A percentile compares a stretch with the other conserved stretches of the same genome.
These are phyloP conservation scores for Ophiostoma perfectum DNA, from an alignment of 2,329 filamentous ascomycete species.

Conservation along the genomic window DNA sequence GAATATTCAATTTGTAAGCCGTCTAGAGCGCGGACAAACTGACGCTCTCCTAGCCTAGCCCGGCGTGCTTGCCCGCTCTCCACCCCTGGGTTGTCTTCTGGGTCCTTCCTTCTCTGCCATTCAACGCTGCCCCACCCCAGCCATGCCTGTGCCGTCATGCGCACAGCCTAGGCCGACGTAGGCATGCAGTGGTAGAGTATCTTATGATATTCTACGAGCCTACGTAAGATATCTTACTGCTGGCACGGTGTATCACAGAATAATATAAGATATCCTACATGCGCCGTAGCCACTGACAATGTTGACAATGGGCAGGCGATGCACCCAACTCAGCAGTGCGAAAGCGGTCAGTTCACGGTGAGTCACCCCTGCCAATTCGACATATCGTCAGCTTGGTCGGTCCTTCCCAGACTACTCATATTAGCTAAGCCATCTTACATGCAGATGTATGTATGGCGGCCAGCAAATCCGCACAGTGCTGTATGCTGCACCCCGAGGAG, in stretches of 20 bases:
- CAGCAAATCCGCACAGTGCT: not conserved
- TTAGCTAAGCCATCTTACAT: not conserved
- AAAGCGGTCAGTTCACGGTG: constrained; percentile 2
- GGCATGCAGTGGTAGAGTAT: not conserved
- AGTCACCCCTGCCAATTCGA: not conserved
- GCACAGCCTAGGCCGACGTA: not conserved
- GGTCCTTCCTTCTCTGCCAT: constrained; percentile 2
- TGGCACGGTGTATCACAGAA: not conserved
- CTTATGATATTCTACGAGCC: too few relatives aligned
- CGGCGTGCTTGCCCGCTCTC: not conserved
- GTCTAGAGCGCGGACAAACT: constrained; percentile 15
- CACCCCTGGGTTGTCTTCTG: not conserved
- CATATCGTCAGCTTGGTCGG: not conserved
- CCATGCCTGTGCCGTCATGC: not conserved
- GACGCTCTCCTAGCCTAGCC: not conserved
- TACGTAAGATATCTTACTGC: not conserved
- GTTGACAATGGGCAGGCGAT: not conserved
- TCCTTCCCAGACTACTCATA: not conserved
- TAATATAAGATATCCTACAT: not conserved
- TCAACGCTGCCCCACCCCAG: not conserved
- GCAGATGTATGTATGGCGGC: too few relatives aligned
- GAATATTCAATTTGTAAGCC: constrained; percentile 30
- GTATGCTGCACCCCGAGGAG: not conserved
- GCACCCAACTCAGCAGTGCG: not conserved
- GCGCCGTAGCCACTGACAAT: too few relatives aligned